Conservation (phyloP, 306 rosid genomes). For the Sicyos edulis region DNA sequence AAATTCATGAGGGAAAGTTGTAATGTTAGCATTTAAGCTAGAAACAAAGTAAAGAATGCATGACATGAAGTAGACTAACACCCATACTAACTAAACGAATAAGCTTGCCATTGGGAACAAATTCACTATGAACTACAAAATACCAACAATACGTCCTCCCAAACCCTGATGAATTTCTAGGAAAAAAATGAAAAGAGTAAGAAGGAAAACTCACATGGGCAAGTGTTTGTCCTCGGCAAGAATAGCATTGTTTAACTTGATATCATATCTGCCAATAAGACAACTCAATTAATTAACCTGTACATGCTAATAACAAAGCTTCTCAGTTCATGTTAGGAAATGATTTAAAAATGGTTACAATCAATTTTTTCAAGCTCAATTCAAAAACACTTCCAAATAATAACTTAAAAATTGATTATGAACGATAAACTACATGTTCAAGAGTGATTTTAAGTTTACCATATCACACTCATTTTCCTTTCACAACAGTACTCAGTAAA, state of each 20-base stretch:
- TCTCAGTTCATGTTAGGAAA: background rate
- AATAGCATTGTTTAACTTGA: conserved; percentile 72
- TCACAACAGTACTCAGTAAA: background rate
- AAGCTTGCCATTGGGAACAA: background rate
- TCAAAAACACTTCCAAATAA: no score
- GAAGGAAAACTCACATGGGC: conserved; percentile 52
- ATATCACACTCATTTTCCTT: background rate
- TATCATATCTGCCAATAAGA: conserved; percentile 47
- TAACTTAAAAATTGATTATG: no score
- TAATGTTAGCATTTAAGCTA: background rate
- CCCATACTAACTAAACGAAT: background rate
- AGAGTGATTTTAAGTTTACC: background rate
- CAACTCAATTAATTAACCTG: background rate
- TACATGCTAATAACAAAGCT: background rate
- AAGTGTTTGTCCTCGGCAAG: conserved; percentile 91
- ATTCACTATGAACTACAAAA: background rate
- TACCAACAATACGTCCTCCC: background rate
- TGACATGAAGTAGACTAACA: background rate
- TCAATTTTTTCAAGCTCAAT: no score
- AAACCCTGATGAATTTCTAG: background rate
- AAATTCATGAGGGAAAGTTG: conserved; percentile 14
- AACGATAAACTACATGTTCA: no score
- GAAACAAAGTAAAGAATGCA: background rate
- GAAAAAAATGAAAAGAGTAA: background rate
- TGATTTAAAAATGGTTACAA: no score